Percentiles rank a stretch among this genome's conserved stretches.
Evolutionary conservation across 2,329 filamentous ascomycete species (phyloP).

Genomic region (Botrytis porri): DNA sequence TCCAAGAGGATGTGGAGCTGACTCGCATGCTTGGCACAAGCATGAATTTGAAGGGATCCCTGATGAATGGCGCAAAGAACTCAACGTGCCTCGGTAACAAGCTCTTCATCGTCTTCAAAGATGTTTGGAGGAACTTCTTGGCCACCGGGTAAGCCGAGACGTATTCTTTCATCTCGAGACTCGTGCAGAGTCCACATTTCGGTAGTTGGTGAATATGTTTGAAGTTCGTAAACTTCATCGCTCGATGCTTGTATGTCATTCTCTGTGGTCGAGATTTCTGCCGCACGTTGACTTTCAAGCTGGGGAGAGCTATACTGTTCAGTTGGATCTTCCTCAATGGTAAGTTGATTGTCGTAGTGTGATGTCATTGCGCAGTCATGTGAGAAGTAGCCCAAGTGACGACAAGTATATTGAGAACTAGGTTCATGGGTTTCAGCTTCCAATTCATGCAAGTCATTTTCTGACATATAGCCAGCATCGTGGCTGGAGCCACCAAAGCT

Average conservation of each 20-base stretch:
- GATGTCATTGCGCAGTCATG: background rate
- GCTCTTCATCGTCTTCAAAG: background rate
- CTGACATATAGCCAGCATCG: background rate
- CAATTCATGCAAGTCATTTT: background rate
- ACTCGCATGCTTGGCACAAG: background rate
- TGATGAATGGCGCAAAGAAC: background rate
- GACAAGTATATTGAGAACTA: background rate
- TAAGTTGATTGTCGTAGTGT: background rate
- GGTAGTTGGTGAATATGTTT: background rate
- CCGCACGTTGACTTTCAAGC: background rate
- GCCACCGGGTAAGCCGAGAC: background rate
- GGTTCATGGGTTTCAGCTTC: background rate
- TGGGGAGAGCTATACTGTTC: background rate
- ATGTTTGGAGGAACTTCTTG: background rate
- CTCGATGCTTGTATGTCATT: background rate
- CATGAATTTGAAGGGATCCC: background rate
- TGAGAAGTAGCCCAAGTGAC: background rate
- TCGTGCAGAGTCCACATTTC: background rate
- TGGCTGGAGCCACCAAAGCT: background rate
- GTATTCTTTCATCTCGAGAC: conserved; percentile 11
- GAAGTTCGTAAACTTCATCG: background rate
- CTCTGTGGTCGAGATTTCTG: background rate
- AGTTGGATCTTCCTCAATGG: background rate
- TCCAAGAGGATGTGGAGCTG: background rate
- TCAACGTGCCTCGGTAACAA: background rate